phyloP scores from a whole-genome alignment of 495 filamentous ascomycete species.

The Podospora bellae-mahoneyi region DNA sequence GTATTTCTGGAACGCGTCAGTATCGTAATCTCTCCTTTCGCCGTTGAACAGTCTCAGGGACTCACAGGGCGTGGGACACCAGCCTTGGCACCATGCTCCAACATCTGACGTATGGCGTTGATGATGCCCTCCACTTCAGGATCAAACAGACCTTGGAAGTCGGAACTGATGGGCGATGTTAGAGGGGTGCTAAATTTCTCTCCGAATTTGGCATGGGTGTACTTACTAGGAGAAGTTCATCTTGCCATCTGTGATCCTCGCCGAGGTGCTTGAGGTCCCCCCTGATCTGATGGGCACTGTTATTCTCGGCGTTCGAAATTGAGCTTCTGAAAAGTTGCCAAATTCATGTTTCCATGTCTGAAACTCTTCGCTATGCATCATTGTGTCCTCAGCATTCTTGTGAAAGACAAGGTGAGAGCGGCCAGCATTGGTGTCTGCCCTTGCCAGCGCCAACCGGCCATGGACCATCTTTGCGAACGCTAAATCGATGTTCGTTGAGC shows the following conservation, averaged over 20 bases:
- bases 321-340: neutral
- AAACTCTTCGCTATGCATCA: constrained; percentile 8
- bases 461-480: neutral
- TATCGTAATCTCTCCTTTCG: neutral
- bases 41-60: neutral
- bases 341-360: constrained; percentile 3
- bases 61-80: neutral
- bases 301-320: neutral
- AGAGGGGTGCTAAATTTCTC: neutral
- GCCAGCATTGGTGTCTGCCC: neutral
- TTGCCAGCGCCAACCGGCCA: neutral
- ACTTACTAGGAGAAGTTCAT: constrained; percentile 9
- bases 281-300: neutral
- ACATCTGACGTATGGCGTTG: neutral
- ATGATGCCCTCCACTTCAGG: constrained; percentile 1
- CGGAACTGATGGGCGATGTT: neutral
- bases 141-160: neutral
- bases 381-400: neutral
- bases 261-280: neutral
- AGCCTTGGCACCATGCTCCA: neutral
- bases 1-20: neutral
- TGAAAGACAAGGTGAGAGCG: neutral
- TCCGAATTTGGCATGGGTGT: neutral
- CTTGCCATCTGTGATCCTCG: neutral
- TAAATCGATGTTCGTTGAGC: constrained; percentile 2